phyloP scores from a whole-genome alignment of 2,329 filamentous ascomycete genomes.

The Fusarium azukiicola region DNA sequence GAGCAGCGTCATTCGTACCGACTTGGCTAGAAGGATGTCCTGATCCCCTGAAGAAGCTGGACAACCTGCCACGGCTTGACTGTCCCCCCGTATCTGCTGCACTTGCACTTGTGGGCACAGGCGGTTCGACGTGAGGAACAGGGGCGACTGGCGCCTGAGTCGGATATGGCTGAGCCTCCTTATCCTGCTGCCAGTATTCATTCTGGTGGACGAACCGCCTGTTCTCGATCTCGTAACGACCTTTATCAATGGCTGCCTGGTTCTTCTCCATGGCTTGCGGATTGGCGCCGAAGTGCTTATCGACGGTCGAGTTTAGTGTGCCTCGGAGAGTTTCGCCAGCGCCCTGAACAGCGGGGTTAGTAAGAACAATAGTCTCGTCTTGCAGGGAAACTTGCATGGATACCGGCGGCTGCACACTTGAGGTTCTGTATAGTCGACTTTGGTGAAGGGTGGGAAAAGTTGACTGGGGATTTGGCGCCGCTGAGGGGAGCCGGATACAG shows the following conservation, averaged over 20 bases:
- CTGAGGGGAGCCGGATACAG: constrained; percentile 11
- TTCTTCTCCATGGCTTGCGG: constrained; percentile 46
- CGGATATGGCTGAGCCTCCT: constrained; percentile 4
- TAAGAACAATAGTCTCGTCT: no score
- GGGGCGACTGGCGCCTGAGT: constrained; percentile 11
- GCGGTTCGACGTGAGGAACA: constrained; percentile 21
- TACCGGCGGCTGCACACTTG: constrained; percentile 48
- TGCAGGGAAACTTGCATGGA: constrained; percentile 35
- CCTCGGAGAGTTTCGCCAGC: constrained; percentile 52
- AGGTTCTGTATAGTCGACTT: constrained; percentile 50
- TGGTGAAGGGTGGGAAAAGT: constrained; percentile 41
- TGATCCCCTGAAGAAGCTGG: constrained; percentile 41
- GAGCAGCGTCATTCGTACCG: not conserved
- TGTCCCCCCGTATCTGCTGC: constrained; percentile 35
- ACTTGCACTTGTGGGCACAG: constrained; percentile 18
- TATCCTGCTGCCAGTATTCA: constrained; percentile 36
- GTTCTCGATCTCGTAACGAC: constrained; percentile 52
- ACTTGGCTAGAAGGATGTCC: constrained; percentile 20
- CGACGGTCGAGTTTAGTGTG: constrained; percentile 50
- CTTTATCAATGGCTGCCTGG: constrained; percentile 49
- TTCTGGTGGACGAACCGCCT: constrained; percentile 47
- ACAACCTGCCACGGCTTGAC: constrained; percentile 36
- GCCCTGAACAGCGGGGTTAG: constrained; percentile 31
- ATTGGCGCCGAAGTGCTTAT: constrained; percentile 42
- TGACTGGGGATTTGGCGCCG: constrained; percentile 18